Base-by-base conservation (phyloP, 306 rosid species). In the Rosa multiflora region DNA sequence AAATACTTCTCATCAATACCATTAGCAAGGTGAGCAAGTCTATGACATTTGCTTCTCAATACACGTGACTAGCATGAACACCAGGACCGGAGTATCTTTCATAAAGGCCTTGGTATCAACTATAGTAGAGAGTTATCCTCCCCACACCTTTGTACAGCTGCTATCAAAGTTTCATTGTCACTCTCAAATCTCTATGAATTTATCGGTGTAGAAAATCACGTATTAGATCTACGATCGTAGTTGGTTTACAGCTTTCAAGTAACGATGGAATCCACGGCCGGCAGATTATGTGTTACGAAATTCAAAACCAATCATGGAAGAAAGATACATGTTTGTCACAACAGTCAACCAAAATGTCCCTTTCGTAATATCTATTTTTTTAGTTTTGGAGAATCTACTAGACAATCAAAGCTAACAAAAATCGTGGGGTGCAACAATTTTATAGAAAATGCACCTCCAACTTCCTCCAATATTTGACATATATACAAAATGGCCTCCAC, bases 331-430 rank as follows among this genome's bases (percentile, higher is more conserved):
- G 84, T 70, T 48, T 81, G 85, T 83, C 55, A 44, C 74, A 70
- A 86, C 87, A 73, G 90, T 88, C 94, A 93, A 84, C 90, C 81
- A 44, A 32, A 73, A 71, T 64, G 86, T 91, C 98, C 59, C 73
- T 85, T 87, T 89, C 96, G 35, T 79, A 14, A 35, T 35, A 70
- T 40, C 62, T 52, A 78, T 70, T 78, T 76, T 47, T 51, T 82
- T 49, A 79, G 77, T 83, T 81, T 82, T 77, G 53, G 71, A 80
- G 84, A 73, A 72, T 82, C 83, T 37, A 32, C 32, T 18, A 74
- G 75, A 69, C 64, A 47, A 67, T 83, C 49, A 86, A 76, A 37
- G 75, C 83, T 78, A 85, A 82, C 88, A 49, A 81, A 91, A 89
- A 85, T 88, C 87, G 96, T 89, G 97, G 89, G 83, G 74, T 56